These are phyloP conservation scores for Tolypocladium ovalisporum DNA, from an alignment of 2,329 filamentous ascomycete species.

Conservation along the genomic window DNA sequence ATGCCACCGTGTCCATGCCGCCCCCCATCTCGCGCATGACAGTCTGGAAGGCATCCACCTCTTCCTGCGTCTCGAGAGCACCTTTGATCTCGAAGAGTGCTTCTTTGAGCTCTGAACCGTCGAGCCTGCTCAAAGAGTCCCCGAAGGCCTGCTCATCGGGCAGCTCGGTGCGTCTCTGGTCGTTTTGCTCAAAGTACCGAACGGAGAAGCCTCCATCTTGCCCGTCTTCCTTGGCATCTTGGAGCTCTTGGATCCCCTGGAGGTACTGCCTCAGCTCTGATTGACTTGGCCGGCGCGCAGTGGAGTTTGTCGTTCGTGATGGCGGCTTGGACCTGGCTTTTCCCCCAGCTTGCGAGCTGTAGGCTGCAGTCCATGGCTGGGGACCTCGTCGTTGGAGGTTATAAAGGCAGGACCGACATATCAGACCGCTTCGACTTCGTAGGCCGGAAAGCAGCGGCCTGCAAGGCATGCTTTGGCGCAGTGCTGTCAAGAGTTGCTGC, in stretches of 20 bases:
- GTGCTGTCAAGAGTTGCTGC: background rate
- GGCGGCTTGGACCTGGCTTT: slow-evolving; percentile 8
- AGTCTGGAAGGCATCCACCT: slow-evolving; percentile 21
- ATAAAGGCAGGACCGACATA: slow-evolving; percentile 27
- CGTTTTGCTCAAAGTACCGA: slow-evolving; percentile 38
- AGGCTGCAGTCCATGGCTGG: slow-evolving; percentile 17
- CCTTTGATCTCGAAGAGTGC: slow-evolving; percentile 26
- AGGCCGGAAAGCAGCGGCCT: slow-evolving; percentile 24
- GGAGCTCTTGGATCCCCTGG: slow-evolving; percentile 15
- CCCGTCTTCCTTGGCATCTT: slow-evolving; percentile 8
- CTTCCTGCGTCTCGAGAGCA: slow-evolving; percentile 22
- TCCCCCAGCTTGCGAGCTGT: slow-evolving; percentile 18
- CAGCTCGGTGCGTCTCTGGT: slow-evolving; percentile 24
- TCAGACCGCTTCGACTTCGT: slow-evolving; percentile 19
- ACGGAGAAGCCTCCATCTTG: slow-evolving; percentile 19
- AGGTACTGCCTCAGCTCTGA: slow-evolving; percentile 16
- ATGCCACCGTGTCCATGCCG: slow-evolving; percentile 18
- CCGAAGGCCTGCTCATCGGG: slow-evolving; percentile 27
- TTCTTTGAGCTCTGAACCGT: slow-evolving; percentile 23
- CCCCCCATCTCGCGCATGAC: slow-evolving; percentile 22
- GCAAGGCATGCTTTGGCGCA: slow-evolving; percentile 20
- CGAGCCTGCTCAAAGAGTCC: slow-evolving; percentile 23
- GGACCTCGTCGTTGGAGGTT: slow-evolving; percentile 16
- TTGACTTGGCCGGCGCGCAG: slow-evolving; percentile 13
- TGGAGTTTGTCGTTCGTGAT: slow-evolving; percentile 5